A percentile compares a stretch with the other conserved stretches of the same genome.
Conservation (phyloP, 1,284 basidiomycete genomes). For the Moesziomyces sp. region DNA sequence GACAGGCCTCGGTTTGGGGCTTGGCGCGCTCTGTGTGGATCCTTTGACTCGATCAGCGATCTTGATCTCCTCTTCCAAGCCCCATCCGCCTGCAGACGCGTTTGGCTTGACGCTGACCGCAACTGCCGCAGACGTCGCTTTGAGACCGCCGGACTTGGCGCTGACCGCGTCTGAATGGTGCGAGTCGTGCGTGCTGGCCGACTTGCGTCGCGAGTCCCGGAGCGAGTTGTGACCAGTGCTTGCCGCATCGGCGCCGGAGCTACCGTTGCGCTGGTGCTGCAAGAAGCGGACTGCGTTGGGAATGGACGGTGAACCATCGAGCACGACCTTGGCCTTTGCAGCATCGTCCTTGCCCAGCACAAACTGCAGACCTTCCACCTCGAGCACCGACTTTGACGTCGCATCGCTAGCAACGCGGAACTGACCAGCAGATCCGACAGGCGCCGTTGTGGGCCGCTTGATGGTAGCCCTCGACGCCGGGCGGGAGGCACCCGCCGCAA, state of each 20-base stretch:
- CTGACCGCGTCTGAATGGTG: conserved; percentile 9
- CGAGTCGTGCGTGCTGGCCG: conserved; percentile 4
- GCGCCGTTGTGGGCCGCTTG: conserved; percentile 42
- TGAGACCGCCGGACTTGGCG: neutral
- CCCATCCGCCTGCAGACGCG: conserved; percentile 22
- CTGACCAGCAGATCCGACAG: conserved; percentile 25
- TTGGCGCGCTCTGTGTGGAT: neutral
- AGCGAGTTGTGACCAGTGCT: conserved; percentile 16
- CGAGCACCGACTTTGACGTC: conserved; percentile 23
- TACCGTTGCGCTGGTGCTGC: conserved; percentile 17
- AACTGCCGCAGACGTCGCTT: neutral
- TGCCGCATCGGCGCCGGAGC: neutral
- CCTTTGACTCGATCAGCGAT: conserved; percentile 29
- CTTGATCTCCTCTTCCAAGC: conserved; percentile 37
- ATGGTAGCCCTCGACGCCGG: conserved; percentile 38
- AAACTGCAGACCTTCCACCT: conserved; percentile 45
- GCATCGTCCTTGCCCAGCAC: conserved; percentile 27
- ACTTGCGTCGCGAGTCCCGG: conserved; percentile 5
- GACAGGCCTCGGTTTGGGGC: conserved; percentile 7
- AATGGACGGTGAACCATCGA: conserved; percentile 26
- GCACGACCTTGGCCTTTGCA: conserved; percentile 6
- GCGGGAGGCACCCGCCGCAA: conserved; percentile 5
- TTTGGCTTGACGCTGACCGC: neutral
- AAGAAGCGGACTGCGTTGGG: conserved; percentile 44
- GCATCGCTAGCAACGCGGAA: conserved; percentile 18